Percentiles rank a stretch among this genome's conserved stretches.
phyloP scores from a whole-genome alignment of 2,329 filamentous ascomycete genomes.

The Cryphonectria naterciae region DNA sequence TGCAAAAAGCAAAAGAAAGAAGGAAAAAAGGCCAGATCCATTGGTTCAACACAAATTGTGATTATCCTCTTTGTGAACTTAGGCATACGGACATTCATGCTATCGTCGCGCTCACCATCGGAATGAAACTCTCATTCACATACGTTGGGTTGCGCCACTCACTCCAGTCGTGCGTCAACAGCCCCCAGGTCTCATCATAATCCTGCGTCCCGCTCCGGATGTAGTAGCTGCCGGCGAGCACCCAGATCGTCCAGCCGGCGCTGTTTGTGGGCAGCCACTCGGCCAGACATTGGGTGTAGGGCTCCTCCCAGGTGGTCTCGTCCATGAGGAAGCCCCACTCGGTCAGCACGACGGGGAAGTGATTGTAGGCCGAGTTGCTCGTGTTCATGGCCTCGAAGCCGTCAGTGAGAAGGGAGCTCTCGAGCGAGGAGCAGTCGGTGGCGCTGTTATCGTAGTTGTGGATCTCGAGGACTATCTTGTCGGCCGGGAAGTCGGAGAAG shows the following conservation, averaged over 20 bases:
- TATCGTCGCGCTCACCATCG: constrained; percentile 44
- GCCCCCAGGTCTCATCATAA: constrained; percentile 61
- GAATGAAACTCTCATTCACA: constrained; percentile 45
- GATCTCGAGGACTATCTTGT: constrained; percentile 54
- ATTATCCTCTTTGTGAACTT: neutral
- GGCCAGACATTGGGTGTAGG: constrained; percentile 58
- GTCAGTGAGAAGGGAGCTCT: constrained; percentile 45
- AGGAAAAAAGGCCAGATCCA: neutral
- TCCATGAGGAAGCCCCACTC: constrained; percentile 60
- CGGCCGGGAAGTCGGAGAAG: constrained; percentile 42
- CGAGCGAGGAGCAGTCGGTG: constrained; percentile 45
- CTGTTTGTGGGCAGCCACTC: constrained; percentile 52
- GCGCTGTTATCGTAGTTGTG: constrained; percentile 54
- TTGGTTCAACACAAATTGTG: neutral
- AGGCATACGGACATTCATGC: constrained; percentile 15
- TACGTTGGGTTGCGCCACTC: constrained; percentile 51
- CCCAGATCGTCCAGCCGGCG: constrained; percentile 63
- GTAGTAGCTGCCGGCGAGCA: constrained; percentile 63
- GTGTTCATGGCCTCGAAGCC: constrained; percentile 49
- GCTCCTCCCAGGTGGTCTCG: constrained; percentile 45
- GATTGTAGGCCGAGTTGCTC: constrained; percentile 35
- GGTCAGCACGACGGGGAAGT: constrained; percentile 55
- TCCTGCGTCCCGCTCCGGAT: constrained; percentile 56
- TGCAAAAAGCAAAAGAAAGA: neutral
- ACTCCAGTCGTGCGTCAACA: constrained; percentile 59